Percentiles rank a stretch among this genome's conserved stretches.
These are phyloP conservation scores for Orbilia javanica DNA, from an alignment of 2,329 filamentous ascomycete species.

Conservation along the genomic window DNA sequence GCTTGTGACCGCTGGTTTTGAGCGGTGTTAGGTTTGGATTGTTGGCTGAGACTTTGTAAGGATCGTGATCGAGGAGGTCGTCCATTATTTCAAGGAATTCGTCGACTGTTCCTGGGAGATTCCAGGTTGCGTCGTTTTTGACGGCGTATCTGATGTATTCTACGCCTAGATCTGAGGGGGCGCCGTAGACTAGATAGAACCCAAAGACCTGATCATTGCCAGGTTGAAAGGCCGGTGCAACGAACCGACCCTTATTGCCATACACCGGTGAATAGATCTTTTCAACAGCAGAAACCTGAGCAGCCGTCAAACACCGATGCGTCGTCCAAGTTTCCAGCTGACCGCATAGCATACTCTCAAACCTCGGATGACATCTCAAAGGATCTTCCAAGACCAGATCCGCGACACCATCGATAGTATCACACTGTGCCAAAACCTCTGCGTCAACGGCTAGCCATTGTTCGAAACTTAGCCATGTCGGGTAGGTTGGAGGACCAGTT, in stretches of 20 bases:
- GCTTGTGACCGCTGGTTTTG: slow-evolving; percentile 66
- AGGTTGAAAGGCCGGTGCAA: slow-evolving; percentile 60
- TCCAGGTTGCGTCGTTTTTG: slow-evolving; percentile 66
- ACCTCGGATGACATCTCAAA: slow-evolving; percentile 63
- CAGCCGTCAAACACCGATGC: slow-evolving; percentile 62
- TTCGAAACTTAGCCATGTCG: slow-evolving; percentile 60
- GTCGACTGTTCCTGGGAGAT: slow-evolving; percentile 64
- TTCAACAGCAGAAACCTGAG: slow-evolving; percentile 63
- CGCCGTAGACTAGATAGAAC: slow-evolving; percentile 17
- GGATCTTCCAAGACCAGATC: slow-evolving; percentile 68
- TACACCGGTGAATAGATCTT: slow-evolving; percentile 64
- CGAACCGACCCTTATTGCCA: slow-evolving; percentile 63
- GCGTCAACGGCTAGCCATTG: slow-evolving; percentile 64
- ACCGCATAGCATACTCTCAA: slow-evolving; percentile 63
- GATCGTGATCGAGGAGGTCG: slow-evolving; percentile 61
- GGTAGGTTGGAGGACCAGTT: slow-evolving; percentile 61
- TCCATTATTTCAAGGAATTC: slow-evolving; percentile 65
- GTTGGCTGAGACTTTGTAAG: slow-evolving; percentile 66
- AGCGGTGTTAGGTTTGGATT: slow-evolving; percentile 66
- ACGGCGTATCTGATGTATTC: slow-evolving; percentile 68
- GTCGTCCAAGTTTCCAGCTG: slow-evolving; percentile 18
- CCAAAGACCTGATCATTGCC: slow-evolving; percentile 29
- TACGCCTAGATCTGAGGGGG: slow-evolving; percentile 8
- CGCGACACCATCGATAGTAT: slow-evolving; percentile 67
- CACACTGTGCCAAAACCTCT: slow-evolving; percentile 68